phyloP scores from a whole-genome alignment of 2,329 filamentous ascomycete genomes.

The Chalaropsis thielavioides region DNA sequence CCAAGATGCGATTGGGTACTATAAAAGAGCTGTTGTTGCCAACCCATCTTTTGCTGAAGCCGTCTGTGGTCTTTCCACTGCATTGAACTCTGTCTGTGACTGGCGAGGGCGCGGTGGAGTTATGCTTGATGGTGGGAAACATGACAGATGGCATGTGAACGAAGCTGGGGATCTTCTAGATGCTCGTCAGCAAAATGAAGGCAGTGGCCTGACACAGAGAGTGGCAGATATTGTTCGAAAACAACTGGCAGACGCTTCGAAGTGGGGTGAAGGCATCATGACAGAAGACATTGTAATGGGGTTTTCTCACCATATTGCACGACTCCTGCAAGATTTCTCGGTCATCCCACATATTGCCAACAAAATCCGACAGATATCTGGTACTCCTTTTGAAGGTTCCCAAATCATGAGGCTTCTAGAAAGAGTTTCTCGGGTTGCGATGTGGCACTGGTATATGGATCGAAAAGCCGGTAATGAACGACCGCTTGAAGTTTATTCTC shows the following conservation, averaged over 20 bases:
- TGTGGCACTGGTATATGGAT: constrained; percentile 78
- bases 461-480: constrained; percentile 50
- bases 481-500: constrained; percentile 46
- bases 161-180: constrained; percentile 70
- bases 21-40: constrained; percentile 75
- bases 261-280: constrained; percentile 67
- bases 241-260: constrained; percentile 72
- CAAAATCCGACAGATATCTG: constrained; percentile 47
- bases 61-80: constrained; percentile 87
- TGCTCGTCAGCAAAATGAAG: constrained; percentile 43
- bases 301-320: constrained; percentile 34
- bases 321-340: constrained; percentile 27
- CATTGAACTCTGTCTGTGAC: constrained; percentile 89
- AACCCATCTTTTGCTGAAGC: constrained; percentile 95
- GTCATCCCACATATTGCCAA: constrained; percentile 27
- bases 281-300: constrained; percentile 38
- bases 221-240: constrained; percentile 84
- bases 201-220: constrained; percentile 72
- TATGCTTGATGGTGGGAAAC: constrained; percentile 53
- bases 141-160: constrained; percentile 89
- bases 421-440: constrained; percentile 60
- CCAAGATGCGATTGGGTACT: constrained; percentile 81
- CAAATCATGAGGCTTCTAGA: constrained; percentile 72
- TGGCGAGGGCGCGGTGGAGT: constrained; percentile 86
- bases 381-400: constrained; percentile 75